Base-by-base conservation (phyloP, 2,329 filamentous ascomycete genomes). In the Calonectria montana region DNA sequence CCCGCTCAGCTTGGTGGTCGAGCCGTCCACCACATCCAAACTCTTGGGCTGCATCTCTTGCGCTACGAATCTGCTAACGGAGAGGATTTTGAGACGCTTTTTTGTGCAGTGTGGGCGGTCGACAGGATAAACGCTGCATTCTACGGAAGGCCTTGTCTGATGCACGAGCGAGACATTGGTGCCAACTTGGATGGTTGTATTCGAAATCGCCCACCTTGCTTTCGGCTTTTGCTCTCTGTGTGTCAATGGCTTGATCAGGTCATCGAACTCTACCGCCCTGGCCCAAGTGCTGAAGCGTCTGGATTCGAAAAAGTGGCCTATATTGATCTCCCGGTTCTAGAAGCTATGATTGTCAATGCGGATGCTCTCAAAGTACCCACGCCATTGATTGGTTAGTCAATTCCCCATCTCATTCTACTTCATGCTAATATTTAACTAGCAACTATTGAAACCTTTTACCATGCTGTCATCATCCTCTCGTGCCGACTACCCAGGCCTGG, bases 381-480 rank as follows among this genome's bases (percentile, higher is more conserved):
- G 1, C 84, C 82, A 25, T 81, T 89, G 10, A 84, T 91, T 12
- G 87, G 88, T 90, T 73, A 73, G 84, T 80, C 10, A 1, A 6
- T 43, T 1, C 0, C 2, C 2, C 25, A 21, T 50, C 3, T 21
- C 35, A 12, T 10, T 13, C 7, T 5, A 55, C 0, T 10, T 16
- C 15, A 8, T 53, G 15, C 79, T 83, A 57, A 83, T 67, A n/a
- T 31, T 29, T 1, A 3, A 7, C 6, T 23, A 91, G 90, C 87
- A 9, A 91, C 91, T 0, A 85, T 92, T 8, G 91, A 92, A 74
- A 87, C 89, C 1, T 87, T 93, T 18, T 93, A 93, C 75, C 90
- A 92, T 75, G 89, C 90, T 3, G 88, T 93, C 8, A 88, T 90
- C 41, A 91, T 92, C 10, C 82, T 92, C 2, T 92, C 90, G 0